These are phyloP conservation scores for Cercospora sp. DNA, from an alignment of 2,329 filamentous ascomycete species.

Conservation along the genomic window DNA sequence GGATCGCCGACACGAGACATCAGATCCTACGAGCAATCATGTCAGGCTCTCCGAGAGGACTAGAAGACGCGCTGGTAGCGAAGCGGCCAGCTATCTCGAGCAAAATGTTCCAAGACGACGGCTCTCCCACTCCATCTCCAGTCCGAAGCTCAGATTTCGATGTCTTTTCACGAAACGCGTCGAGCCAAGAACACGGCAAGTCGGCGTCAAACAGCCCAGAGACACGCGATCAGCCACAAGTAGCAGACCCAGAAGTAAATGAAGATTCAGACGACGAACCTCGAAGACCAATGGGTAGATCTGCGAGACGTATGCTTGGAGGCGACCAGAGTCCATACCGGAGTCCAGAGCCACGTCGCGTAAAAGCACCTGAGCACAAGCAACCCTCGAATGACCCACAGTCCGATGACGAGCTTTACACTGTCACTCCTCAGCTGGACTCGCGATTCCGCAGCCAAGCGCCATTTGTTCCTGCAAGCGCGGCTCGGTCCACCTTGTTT, in stretches of 20 bases:
- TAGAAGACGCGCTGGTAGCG: conserved; percentile 5
- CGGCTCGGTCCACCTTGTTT: conserved; percentile 31
- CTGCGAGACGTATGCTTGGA: conserved; percentile 37
- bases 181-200: conserved; percentile 12
- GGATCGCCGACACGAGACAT: not conserved
- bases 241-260: not conserved
- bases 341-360: not conserved
- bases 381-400: not conserved
- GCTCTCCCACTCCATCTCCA: conserved; percentile 24
- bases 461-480: conserved; percentile 19
- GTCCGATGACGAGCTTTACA: conserved; percentile 36
- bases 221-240: not conserved
- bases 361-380: conserved; percentile 11
- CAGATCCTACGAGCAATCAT: conserved; percentile 10
- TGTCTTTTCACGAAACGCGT: conserved; percentile 15
- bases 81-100: conserved; percentile 2
- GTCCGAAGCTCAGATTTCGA: conserved; percentile 13
- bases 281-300: conserved; percentile 33
- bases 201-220: not conserved
- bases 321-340: not conserved
- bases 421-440: conserved; percentile 31
- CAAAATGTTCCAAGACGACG: conserved; percentile 16
- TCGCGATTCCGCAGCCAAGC: conserved; percentile 13
- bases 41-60: conserved; percentile 12
- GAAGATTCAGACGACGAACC: conserved; percentile 30